phyloP scores from a whole-genome alignment of 2,329 filamentous ascomycete genomes.

The Colletotrichum tropicale region DNA sequence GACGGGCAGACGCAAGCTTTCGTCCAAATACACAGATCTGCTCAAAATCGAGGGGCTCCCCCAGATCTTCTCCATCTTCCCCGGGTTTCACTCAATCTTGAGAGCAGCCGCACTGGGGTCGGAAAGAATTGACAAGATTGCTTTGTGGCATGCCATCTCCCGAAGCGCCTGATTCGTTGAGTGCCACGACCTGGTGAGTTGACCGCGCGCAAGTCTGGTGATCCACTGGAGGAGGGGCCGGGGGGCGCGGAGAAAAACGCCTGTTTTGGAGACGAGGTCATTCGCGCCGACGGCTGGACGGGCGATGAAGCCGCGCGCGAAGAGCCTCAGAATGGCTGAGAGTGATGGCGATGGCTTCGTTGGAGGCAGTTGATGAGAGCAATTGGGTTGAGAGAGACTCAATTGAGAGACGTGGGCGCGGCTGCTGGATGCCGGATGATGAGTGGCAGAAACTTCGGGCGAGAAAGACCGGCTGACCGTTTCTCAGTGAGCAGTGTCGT shows the following conservation, averaged over 20 bases:
- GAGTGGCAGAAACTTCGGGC: background rate
- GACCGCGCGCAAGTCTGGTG: background rate
- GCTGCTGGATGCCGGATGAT: background rate
- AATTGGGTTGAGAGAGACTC: background rate
- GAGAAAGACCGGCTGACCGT: background rate
- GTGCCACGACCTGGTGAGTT: constrained; percentile 24
- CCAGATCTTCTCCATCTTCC: constrained; percentile 22
- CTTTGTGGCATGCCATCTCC: constrained; percentile 18
- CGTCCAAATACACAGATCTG: constrained; percentile 9
- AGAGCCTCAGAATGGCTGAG: background rate
- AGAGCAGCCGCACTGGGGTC: constrained; percentile 8
- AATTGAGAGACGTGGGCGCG: background rate
- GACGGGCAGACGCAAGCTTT: background rate
- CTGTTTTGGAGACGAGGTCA: constrained; percentile 14
- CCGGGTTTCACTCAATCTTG: constrained; percentile 17
- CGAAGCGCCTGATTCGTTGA: constrained; percentile 23
- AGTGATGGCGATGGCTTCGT: background rate
- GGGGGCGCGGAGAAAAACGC: constrained; percentile 15
- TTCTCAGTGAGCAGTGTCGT: constrained; percentile 47
- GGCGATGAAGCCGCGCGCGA: background rate
- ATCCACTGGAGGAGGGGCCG: constrained; percentile 3
- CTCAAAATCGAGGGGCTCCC: constrained; percentile 21
- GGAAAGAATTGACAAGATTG: constrained; percentile 18
- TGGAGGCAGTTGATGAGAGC: background rate
- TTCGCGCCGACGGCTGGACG: background rate